Evolutionary conservation across 768 basidiomycete species (phyloP).

Genomic region (Leccinum subgranulosum): DNA sequence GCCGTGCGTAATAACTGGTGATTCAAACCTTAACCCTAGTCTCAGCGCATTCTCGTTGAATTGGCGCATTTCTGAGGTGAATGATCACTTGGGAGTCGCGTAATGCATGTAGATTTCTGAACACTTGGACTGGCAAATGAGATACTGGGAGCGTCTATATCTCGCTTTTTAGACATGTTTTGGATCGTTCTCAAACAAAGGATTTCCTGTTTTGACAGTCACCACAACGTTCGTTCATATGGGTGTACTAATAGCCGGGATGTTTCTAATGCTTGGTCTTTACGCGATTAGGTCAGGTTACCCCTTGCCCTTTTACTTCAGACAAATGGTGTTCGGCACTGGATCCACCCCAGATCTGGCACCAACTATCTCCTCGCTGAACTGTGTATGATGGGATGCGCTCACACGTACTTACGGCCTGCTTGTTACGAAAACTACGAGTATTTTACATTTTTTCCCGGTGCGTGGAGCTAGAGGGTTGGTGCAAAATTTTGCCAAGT

Average conservation of each 20-base stretch:
- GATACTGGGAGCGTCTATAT: background rate
- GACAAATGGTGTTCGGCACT: background rate
- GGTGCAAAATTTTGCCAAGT: background rate
- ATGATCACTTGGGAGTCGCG: background rate
- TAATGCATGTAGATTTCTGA: background rate
- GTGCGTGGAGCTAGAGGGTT: slow-evolving; percentile 2
- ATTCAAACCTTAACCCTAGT: background rate
- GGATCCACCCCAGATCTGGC: background rate
- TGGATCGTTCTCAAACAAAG: background rate
- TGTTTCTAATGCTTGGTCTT: background rate
- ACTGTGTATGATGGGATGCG: background rate
- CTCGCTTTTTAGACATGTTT: background rate
- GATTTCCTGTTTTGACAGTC: background rate
- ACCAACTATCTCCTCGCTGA: background rate
- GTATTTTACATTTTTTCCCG: background rate
- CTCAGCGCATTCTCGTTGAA: background rate
- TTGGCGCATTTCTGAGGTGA: background rate
- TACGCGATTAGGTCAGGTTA: background rate
- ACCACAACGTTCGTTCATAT: background rate
- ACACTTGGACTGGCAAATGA: background rate
- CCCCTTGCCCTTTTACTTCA: background rate
- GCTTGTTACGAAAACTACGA: slow-evolving; percentile 12
- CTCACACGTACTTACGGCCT: slow-evolving; percentile 1
- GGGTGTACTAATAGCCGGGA: background rate
- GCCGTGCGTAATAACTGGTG: background rate